Evolutionary conservation across 768 basidiomycete species (phyloP), one percentile per base, ranked within the genome.

Genomic region (Leccinum disarticulatum): DNA sequence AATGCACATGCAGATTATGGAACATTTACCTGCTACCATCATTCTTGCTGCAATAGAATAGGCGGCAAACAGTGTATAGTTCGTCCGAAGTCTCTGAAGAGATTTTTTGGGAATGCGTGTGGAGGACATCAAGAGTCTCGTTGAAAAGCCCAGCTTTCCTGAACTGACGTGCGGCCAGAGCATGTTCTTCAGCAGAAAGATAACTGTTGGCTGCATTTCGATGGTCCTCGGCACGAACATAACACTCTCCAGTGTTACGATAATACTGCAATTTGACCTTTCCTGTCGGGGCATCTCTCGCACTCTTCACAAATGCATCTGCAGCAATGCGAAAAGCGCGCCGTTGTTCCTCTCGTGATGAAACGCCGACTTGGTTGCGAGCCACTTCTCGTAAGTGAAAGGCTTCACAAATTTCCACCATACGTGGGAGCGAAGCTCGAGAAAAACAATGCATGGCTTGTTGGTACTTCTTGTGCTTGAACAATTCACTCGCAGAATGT

Each of bases 371-470:
- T 60, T 71, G 25, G 52, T 66, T 58, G 48, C 78, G 73, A 9
- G 87, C 87, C 28, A 77, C 68, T 61, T 84, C 80, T 56, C 84
- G 80, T 6, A 86, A 76, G 54, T 79, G 75, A 62, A 83, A 87
- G 0, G 87, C 83, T 8, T 79, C 61, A 2, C 85, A 78, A 10
- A 85, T 76, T 3, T 69, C 75, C 15, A 71, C 78, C 68, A 86
- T 77, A 15, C 77, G 76, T 0, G 61, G 69, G 50, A 76, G 65
- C 2, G 61, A 70, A 1, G 87, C 87, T 3, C 80, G 77, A 51
- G 79, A 76, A 48, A 80, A 86, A 57, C 82, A 83, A 52, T 82
- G 76, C 74, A 77, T 79, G 0, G 87, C 84, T 60, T 87, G 82
- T 3, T 75, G 65, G 61, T 81, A 87, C 35, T 59, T 68, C 52